Base-by-base conservation (phyloP, 169 alveolate genomes). In the Ichthyophthirius multifiliis region DNA sequence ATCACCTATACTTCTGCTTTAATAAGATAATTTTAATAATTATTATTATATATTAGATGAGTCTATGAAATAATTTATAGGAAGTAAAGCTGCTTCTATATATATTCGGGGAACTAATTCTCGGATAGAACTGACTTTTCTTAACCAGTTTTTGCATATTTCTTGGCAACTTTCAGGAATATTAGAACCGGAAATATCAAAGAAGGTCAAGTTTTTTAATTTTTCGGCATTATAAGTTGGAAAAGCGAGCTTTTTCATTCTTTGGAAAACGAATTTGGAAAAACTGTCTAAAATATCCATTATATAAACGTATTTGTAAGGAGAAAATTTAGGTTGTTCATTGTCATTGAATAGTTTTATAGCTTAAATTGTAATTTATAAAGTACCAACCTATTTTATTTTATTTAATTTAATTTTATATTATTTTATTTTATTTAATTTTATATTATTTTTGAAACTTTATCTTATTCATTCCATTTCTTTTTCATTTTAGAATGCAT, bases 61-160 rank as follows among this genome's bases (percentile, higher is more conserved):
- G 43, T 81, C 86, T 39, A 81, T 71, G 20, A 81, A 81, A 48
- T 73, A 71, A 20, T 71, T 32, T 20, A 81, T 48, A 27, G 76
- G 76, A 16, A 81, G 62, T 48, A 81, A 43, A 39, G 86, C 65
- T 0, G 82, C 82, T 81, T 81, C 86, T 7, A 81, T 55, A 44
- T 81, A 81, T 9, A 81, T 47, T 81, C 86, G 23, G 16, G 86
- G 86, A 13, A 81, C 34, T 12, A 81, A 74, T 73, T 81, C 86
- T 71, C 86, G 67, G n/a, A 81, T 81, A 5, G 86, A 81, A 27
- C 86, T 76, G 18, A 81, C 65, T 62, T 81, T 81, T 47, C 43
- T 81, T 5, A 81, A 18, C 86, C 86, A 81, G 55, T 81, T 81
- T 81, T 82, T 81, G 5, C 82, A 76, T 20, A 81, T 71, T 81